Evolutionary conservation across 108 stramenopile genomes (phyloP).

Genomic region (Pseudonitzschia delicatissima): DNA sequence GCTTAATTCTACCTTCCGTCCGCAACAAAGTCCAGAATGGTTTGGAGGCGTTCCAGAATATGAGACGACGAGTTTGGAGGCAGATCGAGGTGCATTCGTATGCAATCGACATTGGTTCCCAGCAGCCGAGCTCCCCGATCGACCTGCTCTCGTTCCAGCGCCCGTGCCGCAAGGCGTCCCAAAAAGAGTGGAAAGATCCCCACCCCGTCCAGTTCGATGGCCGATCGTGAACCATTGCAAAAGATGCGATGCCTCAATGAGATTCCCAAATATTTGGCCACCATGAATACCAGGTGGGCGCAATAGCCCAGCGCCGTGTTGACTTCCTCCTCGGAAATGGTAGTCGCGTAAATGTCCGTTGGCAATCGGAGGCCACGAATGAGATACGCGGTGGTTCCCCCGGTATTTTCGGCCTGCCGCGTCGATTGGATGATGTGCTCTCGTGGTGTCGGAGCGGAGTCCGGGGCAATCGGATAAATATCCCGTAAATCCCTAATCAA

Average conservation of each 20-base stretch:
- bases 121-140: constrained; percentile 67
- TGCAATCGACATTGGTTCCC: constrained; percentile 74
- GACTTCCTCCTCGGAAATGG: constrained; percentile 73
- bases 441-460: neutral
- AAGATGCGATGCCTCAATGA: constrained; percentile 73
- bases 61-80: constrained; percentile 17
- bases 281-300: constrained; percentile 70
- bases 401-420: neutral
- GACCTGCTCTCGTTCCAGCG: constrained; percentile 73
- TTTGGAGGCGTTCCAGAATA: constrained; percentile 23
- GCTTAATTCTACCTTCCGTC: constrained; percentile 5
- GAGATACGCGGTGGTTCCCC: constrained; percentile 12
- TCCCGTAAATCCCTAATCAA: constrained; percentile 40
- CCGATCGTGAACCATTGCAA: constrained; percentile 84
- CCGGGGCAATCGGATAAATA: constrained; percentile 40
- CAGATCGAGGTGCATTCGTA: constrained; percentile 38
- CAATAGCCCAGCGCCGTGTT: constrained; percentile 81
- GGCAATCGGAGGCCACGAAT: constrained; percentile 53
- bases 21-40: constrained; percentile 11
- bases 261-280: constrained; percentile 77
- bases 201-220: constrained; percentile 36
- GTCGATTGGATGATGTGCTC: neutral
- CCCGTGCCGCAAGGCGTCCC: constrained; percentile 50
- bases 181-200: constrained; percentile 63
- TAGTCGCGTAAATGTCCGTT: constrained; percentile 51